Conservation (phyloP, 2,329 filamentous ascomycete species). For the Penicillium hesseltinei region DNA sequence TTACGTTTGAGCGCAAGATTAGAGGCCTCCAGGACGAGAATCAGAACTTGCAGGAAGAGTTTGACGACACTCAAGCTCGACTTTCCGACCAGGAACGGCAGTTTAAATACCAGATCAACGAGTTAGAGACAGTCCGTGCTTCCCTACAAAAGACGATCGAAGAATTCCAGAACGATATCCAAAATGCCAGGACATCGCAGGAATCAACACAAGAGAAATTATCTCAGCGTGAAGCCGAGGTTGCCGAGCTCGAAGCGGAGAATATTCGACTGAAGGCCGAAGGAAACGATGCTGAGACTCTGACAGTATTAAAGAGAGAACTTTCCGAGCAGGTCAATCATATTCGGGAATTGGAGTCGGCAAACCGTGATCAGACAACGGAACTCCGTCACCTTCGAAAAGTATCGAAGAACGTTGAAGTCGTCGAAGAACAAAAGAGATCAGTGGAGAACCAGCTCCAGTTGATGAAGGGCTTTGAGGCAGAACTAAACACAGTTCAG, state of each 20-base stretch:
- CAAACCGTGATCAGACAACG: conserved; percentile 72
- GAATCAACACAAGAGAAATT: conserved; percentile 65
- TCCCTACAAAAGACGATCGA: conserved; percentile 57
- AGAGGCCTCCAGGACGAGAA: conserved; percentile 65
- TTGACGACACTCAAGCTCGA: conserved; percentile 77
- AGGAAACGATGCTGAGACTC: conserved; percentile 79
- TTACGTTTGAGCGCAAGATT: conserved; percentile 55
- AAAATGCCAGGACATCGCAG: conserved; percentile 57
- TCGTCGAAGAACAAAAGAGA: conserved; percentile 94
- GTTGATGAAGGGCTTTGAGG: conserved; percentile 69
- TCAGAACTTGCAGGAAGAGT: conserved; percentile 72
- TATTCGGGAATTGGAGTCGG: conserved; percentile 77
- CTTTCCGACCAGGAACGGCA: conserved; percentile 69
- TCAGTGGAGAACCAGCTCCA: conserved; percentile 74
- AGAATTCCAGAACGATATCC: conserved; percentile 52
- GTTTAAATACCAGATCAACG: conserved; percentile 56
- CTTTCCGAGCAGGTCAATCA: conserved; percentile 89
- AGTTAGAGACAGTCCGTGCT: conserved; percentile 60
- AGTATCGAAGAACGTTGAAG: conserved; percentile 79
- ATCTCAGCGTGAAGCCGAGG: conserved; percentile 65
- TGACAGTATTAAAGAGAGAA: conserved; percentile 81
- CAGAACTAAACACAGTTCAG: conserved; percentile 74
- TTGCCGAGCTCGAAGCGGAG: conserved; percentile 76
- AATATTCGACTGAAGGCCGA: conserved; percentile 81
- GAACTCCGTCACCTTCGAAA: conserved; percentile 82